Conservation (phyloP, 352 stramenopile species). For the Elongisporangium prolatum region DNA sequence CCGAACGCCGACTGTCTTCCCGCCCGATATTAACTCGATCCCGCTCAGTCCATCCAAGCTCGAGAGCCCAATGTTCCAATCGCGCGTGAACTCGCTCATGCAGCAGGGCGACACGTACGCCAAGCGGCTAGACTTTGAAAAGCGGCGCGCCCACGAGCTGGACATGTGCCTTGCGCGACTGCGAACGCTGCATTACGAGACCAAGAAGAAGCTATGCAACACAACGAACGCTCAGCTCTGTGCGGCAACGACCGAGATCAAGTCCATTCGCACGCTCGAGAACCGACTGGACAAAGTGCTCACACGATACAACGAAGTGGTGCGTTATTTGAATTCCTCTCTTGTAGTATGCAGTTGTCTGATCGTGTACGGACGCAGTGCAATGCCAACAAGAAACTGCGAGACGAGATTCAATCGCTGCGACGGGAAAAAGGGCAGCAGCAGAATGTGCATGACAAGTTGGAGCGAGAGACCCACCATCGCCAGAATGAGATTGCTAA, state of each 20-base stretch:
- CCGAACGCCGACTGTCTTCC: constrained; percentile 50
- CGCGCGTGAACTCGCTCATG: constrained; percentile 58
- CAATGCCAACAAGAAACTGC: constrained; percentile 77
- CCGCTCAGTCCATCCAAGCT: constrained; percentile 63
- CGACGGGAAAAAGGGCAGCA: constrained; percentile 79
- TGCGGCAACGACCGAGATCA: constrained; percentile 45
- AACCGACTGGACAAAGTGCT: constrained; percentile 82
- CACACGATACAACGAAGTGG: constrained; percentile 80
- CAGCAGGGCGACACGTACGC: constrained; percentile 71
- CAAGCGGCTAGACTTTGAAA: constrained; percentile 61
- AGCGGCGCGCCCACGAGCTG: constrained; percentile 43
- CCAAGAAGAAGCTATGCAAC: constrained; percentile 45
- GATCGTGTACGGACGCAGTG: too few species aligned
- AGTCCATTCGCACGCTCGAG: constrained; percentile 68
- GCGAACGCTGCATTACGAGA: constrained; percentile 37
- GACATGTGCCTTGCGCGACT: constrained; percentile 28
- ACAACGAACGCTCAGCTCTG: constrained; percentile 41
- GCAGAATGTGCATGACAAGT: constrained; percentile 66
- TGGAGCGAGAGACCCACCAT: constrained; percentile 80
- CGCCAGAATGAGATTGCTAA: constrained; percentile 82
- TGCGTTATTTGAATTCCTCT: constrained; percentile 16
- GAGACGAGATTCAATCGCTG: constrained; percentile 74
- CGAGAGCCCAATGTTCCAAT: constrained; percentile 68
- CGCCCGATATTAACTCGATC: constrained; percentile 42
- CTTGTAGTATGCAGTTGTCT: too few species aligned